phyloP scores from a whole-genome alignment of 805 yeast genomes.

The Saccharomycopsis sp. region DNA sequence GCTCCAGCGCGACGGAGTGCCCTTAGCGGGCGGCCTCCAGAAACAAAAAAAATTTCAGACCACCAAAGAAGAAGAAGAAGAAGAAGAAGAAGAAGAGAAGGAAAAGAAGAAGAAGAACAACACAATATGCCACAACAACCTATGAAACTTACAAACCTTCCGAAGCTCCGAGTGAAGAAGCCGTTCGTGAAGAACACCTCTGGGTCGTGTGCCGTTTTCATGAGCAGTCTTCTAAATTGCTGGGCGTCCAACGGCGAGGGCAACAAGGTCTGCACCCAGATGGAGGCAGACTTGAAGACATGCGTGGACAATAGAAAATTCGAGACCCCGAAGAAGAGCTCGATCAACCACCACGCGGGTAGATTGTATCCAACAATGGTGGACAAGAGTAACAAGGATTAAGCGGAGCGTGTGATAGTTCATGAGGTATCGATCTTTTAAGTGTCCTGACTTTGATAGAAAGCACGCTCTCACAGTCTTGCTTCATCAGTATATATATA shows the following conservation, averaged over 20 bases:
- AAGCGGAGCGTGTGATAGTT: too few species aligned
- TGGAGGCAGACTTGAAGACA: slow-evolving; percentile 60
- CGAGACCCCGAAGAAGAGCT: slow-evolving; percentile 28
- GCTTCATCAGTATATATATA: too few species aligned
- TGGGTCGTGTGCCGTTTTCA: slow-evolving; percentile 67
- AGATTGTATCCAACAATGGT: slow-evolving; percentile 40
- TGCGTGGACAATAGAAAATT: slow-evolving; percentile 49
- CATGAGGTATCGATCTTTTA: too few species aligned
- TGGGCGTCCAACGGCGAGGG: slow-evolving; percentile 97
- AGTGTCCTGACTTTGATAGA: too few species aligned
- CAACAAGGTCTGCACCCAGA: slow-evolving; percentile 48
- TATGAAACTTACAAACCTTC: slow-evolving; percentile 61
- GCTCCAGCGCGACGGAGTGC: too few species aligned
- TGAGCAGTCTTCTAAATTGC: slow-evolving; percentile 82
- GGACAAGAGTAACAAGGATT: too few species aligned
- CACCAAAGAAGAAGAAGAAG: too few species aligned
- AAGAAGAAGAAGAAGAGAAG: too few species aligned
- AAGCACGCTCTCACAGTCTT: too few species aligned
- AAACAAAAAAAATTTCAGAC: too few species aligned
- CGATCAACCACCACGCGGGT: slow-evolving; percentile 46
- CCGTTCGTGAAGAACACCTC: slow-evolving; percentile 46
- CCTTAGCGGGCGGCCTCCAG: too few species aligned
- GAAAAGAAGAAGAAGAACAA: too few species aligned
- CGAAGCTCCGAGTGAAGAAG: slow-evolving; percentile 60
- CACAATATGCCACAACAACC: slow-evolving; percentile 22